These are phyloP conservation scores for Penicillium antarcticum DNA, from an alignment of 495 filamentous ascomycete genomes.

Conservation along the genomic window DNA sequence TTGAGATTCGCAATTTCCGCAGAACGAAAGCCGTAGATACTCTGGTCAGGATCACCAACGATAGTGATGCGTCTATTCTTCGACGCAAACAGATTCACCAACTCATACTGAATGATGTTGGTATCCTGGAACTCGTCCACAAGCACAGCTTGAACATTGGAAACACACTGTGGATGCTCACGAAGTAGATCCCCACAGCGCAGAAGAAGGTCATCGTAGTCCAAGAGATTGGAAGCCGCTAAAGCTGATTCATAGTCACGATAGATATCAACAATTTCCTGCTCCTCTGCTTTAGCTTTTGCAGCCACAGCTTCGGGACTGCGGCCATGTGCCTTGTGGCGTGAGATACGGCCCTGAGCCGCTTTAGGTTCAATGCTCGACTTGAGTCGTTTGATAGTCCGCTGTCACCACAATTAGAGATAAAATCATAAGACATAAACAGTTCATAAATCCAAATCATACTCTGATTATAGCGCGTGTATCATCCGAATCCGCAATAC, in stretches of 20 bases:
- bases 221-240: conserved; percentile 74
- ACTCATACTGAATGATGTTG: conserved; percentile 89
- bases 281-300: conserved; percentile 50
- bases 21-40: conserved; percentile 97
- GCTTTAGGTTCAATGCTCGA: conserved; percentile 64
- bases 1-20: conserved; percentile 90
- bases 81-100: conserved; percentile 88
- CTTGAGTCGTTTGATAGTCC: conserved; percentile 74
- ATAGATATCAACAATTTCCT: conserved; percentile 74
- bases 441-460: conserved; percentile 6
- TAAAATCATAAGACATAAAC: conserved; percentile 3
- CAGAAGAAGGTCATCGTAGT: conserved; percentile 92
- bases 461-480: conserved; percentile 65
- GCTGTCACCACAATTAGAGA: conserved; percentile 32
- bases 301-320: conserved; percentile 41
- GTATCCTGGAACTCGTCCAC: conserved; percentile 99
- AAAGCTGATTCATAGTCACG: conserved; percentile 75
- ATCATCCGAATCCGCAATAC: conserved; percentile 87
- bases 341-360: conserved; percentile 76
- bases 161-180: conserved; percentile 77
- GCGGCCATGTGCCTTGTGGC: conserved; percentile 73
- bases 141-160: conserved; percentile 85
- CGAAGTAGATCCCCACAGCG: conserved; percentile 79
- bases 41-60: conserved; percentile 97
- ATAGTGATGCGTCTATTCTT: conserved; percentile 74